Evolutionary conservation across 306 rosid genomes (phyloP).

Genomic region (Gleditsia sinensis): DNA sequence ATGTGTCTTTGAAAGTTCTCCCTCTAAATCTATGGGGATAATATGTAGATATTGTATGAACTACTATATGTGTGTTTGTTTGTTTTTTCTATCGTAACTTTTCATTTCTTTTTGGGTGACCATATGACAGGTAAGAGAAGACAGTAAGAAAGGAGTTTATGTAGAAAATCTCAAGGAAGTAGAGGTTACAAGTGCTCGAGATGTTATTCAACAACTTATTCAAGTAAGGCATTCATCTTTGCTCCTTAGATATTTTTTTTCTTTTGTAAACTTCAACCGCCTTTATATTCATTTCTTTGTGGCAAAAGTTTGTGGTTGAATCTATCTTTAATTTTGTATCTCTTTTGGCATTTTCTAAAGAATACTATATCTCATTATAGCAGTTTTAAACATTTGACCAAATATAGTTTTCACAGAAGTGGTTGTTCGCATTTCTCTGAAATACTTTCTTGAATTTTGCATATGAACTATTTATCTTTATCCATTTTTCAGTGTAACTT

Average conservation of each 20-base stretch:
- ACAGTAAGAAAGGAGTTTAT: conserved; percentile 86
- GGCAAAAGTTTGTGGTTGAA: neutral
- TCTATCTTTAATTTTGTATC: neutral
- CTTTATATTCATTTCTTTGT: neutral
- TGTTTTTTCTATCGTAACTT: neutral
- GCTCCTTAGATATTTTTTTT: conserved; percentile 17
- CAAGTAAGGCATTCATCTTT: conserved; percentile 51
- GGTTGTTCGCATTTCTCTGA: neutral
- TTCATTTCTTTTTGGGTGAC: neutral
- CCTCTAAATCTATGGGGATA: neutral
- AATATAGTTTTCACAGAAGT: neutral
- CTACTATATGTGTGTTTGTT: conserved; percentile 13
- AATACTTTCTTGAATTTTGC: conserved; percentile 15
- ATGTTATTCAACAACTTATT: conserved; percentile 86
- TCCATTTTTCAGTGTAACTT: neutral
- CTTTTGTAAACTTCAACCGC: neutral
- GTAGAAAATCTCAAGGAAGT: conserved; percentile 94
- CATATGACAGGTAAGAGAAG: conserved; percentile 86
- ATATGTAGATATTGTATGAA: neutral
- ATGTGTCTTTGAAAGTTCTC: neutral
- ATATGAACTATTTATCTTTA: neutral
- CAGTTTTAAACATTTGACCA: conserved; percentile 11
- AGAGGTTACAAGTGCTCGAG: conserved; percentile 89
- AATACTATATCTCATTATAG: neutral
- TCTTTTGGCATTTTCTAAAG: conserved; percentile 1